These are phyloP conservation scores for Phlebopus sp. DNA, from an alignment of 1,284 basidiomycete species.

Conservation along the genomic window DNA sequence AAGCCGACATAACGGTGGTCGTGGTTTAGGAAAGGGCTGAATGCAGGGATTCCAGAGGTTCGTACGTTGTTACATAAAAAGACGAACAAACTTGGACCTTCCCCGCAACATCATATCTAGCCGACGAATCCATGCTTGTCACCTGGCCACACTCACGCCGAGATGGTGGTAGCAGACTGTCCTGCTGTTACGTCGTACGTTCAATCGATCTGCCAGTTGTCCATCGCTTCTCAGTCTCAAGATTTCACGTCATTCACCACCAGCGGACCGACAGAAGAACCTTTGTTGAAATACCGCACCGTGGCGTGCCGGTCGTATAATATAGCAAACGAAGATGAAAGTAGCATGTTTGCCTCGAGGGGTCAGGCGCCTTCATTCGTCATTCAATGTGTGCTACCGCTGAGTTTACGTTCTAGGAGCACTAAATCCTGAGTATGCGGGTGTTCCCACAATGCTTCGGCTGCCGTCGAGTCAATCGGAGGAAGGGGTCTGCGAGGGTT, in stretches of 20 bases:
- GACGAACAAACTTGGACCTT: neutral
- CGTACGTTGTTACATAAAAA: constrained; percentile 30
- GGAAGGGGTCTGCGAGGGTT: constrained; percentile 72
- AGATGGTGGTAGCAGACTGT: neutral
- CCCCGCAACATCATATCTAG: constrained; percentile 5
- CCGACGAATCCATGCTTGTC: neutral
- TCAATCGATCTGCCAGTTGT: neutral
- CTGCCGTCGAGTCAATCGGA: constrained; percentile 53
- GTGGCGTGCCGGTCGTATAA: too few species aligned
- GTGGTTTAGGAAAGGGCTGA: constrained; percentile 22
- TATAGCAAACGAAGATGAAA: too few species aligned
- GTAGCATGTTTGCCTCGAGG: neutral
- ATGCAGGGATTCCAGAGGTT: constrained; percentile 11
- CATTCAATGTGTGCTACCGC: constrained; percentile 34
- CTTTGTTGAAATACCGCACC: too few species aligned
- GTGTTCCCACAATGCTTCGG: constrained; percentile 64
- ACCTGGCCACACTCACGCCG: too few species aligned
- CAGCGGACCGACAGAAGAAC: neutral
- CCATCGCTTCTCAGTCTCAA: constrained; percentile 16
- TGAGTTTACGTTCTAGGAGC: constrained; percentile 60
- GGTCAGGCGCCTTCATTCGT: neutral
- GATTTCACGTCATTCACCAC: neutral
- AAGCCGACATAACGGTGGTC: constrained; percentile 33
- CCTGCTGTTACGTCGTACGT: too few species aligned
- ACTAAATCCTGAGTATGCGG: constrained; percentile 67